Conservation (phyloP, 768 basidiomycete species). For the Lactarius sanguifluus region DNA sequence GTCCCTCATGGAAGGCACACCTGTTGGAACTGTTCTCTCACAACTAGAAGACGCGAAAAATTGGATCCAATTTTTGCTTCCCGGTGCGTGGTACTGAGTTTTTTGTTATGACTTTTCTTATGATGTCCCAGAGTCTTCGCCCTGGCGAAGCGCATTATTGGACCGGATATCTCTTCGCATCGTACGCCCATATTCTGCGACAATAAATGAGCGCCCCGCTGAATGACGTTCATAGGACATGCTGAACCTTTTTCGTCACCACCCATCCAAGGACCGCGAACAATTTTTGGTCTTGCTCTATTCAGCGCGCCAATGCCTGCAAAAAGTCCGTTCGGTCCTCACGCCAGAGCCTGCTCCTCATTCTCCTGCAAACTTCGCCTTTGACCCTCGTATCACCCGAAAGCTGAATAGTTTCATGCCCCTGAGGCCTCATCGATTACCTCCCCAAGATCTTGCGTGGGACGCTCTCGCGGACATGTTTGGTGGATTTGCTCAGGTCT, state of each 20-base stretch:
- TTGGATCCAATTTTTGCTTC: constrained; percentile 49
- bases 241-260: constrained; percentile 49
- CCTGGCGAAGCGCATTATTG: constrained; percentile 22
- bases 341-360: constrained; percentile 40
- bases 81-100: constrained; percentile 11
- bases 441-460: constrained; percentile 53
- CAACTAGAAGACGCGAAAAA: constrained; percentile 58
- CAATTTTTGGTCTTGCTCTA: constrained; percentile 42
- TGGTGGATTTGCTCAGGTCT: constrained; percentile 56
- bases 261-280: constrained; percentile 41
- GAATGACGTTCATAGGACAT: constrained; percentile 41
- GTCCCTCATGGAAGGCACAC: constrained; percentile 63
- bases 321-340: constrained; percentile 40
- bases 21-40: constrained; percentile 51
- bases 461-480: constrained; percentile 48
- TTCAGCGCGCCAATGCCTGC: constrained; percentile 44
- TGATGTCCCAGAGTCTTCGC: constrained; percentile 19
- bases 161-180: constrained; percentile 28
- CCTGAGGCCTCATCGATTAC: constrained; percentile 56
- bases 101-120: not conserved
- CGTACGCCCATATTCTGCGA: constrained; percentile 15
- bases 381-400: constrained; percentile 69
- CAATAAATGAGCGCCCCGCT: not conserved
- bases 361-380: constrained; percentile 54
- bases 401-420: constrained; percentile 67